These are phyloP conservation scores for Tolypocladium guangdongense DNA, from an alignment of 2,329 filamentous ascomycete genomes.

Conservation along the genomic window DNA sequence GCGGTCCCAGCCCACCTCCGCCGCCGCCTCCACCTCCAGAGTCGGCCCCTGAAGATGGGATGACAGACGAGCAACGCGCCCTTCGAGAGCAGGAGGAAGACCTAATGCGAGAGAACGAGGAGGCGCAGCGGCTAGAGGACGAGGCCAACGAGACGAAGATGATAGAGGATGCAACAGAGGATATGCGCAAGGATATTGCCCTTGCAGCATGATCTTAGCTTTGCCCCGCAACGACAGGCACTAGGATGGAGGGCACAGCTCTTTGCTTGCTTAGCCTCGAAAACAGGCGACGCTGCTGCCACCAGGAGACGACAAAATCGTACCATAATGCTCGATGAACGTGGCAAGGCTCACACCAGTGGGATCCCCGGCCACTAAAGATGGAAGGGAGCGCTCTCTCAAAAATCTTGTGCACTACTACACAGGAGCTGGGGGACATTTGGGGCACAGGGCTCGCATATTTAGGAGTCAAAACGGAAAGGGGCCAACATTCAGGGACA, in stretches of 20 bases:
- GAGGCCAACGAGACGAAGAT: slow-evolving; percentile 25
- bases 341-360: background rate
- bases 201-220: slow-evolving; percentile 6
- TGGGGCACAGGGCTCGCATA: background rate
- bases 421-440: background rate
- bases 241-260: background rate
- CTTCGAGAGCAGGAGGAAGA: slow-evolving; percentile 40
- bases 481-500: background rate
- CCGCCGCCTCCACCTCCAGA: slow-evolving; percentile 36
- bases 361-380: background rate
- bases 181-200: slow-evolving; percentile 11
- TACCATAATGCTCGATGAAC: background rate
- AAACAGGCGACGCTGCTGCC: background rate
- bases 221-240: background rate
- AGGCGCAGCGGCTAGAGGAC: slow-evolving; percentile 40
- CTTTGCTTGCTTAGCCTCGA: background rate
- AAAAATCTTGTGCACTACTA: background rate
- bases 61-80: slow-evolving; percentile 31
- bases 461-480: background rate
- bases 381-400: background rate
- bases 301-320: background rate
- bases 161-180: slow-evolving; percentile 13
- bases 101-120: slow-evolving; percentile 41
- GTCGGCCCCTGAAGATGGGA: slow-evolving; percentile 21
- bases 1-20: slow-evolving; percentile 29